Conservation (phyloP, 108 stramenopile genomes). For the Skeletonema marinoi region DNA sequence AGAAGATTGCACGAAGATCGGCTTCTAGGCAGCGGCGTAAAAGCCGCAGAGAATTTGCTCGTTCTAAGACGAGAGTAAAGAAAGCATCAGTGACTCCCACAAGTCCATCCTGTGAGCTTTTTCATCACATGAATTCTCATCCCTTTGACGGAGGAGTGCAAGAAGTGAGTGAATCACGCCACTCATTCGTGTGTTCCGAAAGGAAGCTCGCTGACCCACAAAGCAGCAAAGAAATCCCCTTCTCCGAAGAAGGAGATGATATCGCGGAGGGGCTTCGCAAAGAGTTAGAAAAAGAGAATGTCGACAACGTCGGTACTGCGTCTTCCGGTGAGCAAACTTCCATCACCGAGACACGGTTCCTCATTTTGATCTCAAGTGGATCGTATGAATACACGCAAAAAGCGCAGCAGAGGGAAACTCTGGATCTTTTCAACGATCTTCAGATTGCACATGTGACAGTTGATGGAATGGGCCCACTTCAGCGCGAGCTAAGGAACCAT, state of each 20-base stretch:
- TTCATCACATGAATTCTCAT: slow-evolving; percentile 24
- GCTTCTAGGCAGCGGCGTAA: background rate
- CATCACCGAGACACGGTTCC: background rate
- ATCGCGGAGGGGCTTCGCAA: background rate
- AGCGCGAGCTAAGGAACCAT: slow-evolving; percentile 19
- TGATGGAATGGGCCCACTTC: slow-evolving; percentile 58
- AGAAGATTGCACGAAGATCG: background rate
- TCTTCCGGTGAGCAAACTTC: background rate
- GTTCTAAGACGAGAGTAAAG: background rate
- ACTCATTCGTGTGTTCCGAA: background rate
- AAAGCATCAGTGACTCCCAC: background rate
- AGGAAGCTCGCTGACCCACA: background rate
- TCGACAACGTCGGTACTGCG: background rate
- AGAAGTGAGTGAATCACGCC: background rate
- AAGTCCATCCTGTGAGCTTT: slow-evolving; percentile 21
- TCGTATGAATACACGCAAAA: slow-evolving; percentile 14
- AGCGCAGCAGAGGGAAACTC: slow-evolving; percentile 16
- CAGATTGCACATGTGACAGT: slow-evolving; percentile 37
- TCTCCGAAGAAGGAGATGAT: background rate
- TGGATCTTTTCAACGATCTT: slow-evolving; percentile 14
- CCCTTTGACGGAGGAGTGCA: slow-evolving; percentile 2
- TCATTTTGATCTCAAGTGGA: slow-evolving; percentile 22
- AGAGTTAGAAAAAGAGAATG: background rate
- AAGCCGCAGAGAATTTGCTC: background rate
- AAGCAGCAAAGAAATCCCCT: background rate